Conservation (phyloP, 768 basidiomycete species). For the Pleurotus cornucopiae region DNA sequence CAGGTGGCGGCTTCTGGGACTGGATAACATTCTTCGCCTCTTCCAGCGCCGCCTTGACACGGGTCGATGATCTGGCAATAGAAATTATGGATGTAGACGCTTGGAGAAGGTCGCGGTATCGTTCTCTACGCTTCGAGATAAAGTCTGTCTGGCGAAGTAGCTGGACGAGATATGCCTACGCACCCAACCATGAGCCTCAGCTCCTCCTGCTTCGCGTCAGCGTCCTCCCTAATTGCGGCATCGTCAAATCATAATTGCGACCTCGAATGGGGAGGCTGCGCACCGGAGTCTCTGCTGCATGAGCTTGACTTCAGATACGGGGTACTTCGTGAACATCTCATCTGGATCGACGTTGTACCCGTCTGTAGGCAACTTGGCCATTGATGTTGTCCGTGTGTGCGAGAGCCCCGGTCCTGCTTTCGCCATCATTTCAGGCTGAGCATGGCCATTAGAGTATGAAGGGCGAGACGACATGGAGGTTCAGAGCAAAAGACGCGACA, state of each 20-base stretch:
- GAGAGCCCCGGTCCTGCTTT: neutral
- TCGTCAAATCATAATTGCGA: constrained; percentile 7
- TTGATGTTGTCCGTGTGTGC: constrained; percentile 3
- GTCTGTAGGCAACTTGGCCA: constrained; percentile 18
- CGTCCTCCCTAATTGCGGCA: constrained; percentile 54
- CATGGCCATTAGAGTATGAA: constrained; percentile 17
- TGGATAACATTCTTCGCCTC: constrained; percentile 55
- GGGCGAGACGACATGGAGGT: constrained; percentile 18
- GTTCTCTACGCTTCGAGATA: constrained; percentile 70
- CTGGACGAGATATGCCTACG: constrained; percentile 29
- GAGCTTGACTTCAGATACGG: constrained; percentile 66
- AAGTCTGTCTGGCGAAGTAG: constrained; percentile 19
- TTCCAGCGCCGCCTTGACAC: constrained; percentile 58
- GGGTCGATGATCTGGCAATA: constrained; percentile 64
- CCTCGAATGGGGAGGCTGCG: constrained; percentile 8
- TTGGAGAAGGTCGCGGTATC: constrained; percentile 83
- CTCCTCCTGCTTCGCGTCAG: constrained; percentile 85
- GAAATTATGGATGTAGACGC: constrained; percentile 83
- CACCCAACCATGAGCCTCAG: constrained; percentile 90
- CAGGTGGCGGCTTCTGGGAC: constrained; percentile 39
- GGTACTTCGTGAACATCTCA: constrained; percentile 66
- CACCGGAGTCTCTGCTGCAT: constrained; percentile 70
- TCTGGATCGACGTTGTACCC: constrained; percentile 51
- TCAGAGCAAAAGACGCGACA: neutral
- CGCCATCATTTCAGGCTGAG: neutral